Evolutionary conservation across 169 alveolate species (phyloP), one percentile per base, ranked within the genome.

Genomic region (Cryptosporidium andersoni): DNA sequence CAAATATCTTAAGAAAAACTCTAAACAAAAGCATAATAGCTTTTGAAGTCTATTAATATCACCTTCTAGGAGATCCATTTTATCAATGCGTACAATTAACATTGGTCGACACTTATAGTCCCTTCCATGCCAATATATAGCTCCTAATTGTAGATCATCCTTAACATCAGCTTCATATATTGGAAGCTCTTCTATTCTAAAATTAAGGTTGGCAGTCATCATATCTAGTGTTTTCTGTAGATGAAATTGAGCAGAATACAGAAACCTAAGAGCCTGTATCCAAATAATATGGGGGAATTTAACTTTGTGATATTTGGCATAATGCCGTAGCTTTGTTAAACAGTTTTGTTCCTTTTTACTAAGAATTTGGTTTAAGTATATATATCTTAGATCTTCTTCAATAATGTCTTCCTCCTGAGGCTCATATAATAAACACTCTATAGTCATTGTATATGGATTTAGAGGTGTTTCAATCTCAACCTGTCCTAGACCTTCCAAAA

Each of bases 61-160:
- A 5, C 89, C 89, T n/a, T 53, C 82, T 8, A 74, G 60, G 2
- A 43, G 45, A 58, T 74, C 85, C 8, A 74, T 40, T 39, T 14
- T 74, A 34, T 52, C 85, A 42, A 74, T 66, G 25, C 80, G 80
- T 12, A 85, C 66, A 64, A 68, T 51, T 16, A 85, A 39, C 9
- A 85, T 60, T 14, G 91, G 91, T 40, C 91, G 68, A 64, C 6
- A 85, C 25, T 68, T 58, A n/a, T 55, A 42, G 58, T 85, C 91
- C 42, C 89, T 56, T 12, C 91, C 91, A 45, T 85, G 91, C 67
- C 85, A 81, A 16, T 85, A 85, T 14, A 85, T 62, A 8, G 88
- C 66, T 16, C 91, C 91, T n/a, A 51, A 3, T 14, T 80, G 80
- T 12, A 85, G 66, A 51, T 74, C 85, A 4, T 74, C 74, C 11